These are phyloP conservation scores for Fraxinus latifolia DNA, from an alignment of 305 asterid genomes.

Conservation along the genomic window DNA sequence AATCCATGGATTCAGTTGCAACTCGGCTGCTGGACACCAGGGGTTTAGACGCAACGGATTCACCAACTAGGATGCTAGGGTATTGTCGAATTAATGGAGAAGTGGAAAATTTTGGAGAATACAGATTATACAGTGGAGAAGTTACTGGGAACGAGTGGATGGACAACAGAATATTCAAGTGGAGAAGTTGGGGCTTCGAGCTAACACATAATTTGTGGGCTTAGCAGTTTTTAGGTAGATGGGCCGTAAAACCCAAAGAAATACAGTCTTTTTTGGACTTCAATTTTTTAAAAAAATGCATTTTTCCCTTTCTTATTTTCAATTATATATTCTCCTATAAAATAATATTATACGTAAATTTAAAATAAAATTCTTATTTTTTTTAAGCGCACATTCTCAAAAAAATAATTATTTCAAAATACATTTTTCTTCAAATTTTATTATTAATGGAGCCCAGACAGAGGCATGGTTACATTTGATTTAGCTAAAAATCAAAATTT, in stretches of 20 bases:
- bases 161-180: not conserved
- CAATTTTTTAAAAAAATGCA: too few relatives aligned
- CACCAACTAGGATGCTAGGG: not conserved
- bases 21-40: not conserved
- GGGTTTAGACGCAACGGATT: not conserved
- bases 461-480: too few relatives aligned
- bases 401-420: too few relatives aligned
- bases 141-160: not conserved
- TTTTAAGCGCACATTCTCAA: too few relatives aligned
- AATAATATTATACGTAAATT: too few relatives aligned
- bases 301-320: too few relatives aligned
- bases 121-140: not conserved
- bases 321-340: too few relatives aligned
- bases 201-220: not conserved
- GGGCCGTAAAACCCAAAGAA: not conserved
- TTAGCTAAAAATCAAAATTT: too few relatives aligned
- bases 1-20: conserved; percentile 36
- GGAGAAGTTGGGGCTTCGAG: not conserved
- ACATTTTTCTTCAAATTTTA: too few relatives aligned
- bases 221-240: not conserved
- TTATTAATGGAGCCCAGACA: too few relatives aligned
- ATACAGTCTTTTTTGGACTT: too few relatives aligned
- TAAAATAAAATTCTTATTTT: too few relatives aligned
- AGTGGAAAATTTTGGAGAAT: not conserved
- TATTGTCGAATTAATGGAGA: not conserved